Percentiles rank a stretch among this genome's conserved stretches.
phyloP scores from a whole-genome alignment of 139 green algal species.

The Chlorella sp. region DNA sequence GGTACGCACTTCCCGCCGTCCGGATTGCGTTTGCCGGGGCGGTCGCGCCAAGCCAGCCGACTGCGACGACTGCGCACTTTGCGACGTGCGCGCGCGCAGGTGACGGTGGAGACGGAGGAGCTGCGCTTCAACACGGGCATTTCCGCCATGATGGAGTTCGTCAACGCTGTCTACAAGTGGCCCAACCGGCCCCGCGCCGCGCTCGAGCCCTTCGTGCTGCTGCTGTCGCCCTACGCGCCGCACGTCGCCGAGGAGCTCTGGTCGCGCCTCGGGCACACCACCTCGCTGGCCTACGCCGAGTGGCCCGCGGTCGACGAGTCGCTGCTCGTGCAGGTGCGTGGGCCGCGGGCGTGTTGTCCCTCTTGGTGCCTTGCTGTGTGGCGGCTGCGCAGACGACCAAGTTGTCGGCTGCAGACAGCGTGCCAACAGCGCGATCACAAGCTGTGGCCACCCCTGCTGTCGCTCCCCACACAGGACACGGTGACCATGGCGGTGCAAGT shows the following conservation, averaged over 20 bases:
- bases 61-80: too few relatives aligned
- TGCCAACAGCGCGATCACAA: too few relatives aligned
- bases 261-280: slow-evolving; percentile 54
- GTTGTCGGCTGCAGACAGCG: too few relatives aligned
- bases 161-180: slow-evolving; percentile 71
- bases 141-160: slow-evolving; percentile 98
- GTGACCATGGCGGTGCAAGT: slow-evolving; percentile 72
- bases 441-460: too few relatives aligned
- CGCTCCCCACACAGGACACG: slow-evolving; percentile 31
- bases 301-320: slow-evolving; percentile 74
- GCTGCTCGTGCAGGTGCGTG: slow-evolving; percentile 60
- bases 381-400: too few relatives aligned
- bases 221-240: slow-evolving; percentile 92
- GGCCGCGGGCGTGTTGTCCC: neutral
- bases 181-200: slow-evolving; percentile 21
- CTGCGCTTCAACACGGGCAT: slow-evolving; percentile 99
- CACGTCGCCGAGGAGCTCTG: slow-evolving; percentile 94
- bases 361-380: neutral
- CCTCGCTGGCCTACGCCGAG: slow-evolving; percentile 68
- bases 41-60: too few relatives aligned
- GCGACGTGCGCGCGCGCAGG: slow-evolving; percentile 32
- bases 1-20: too few relatives aligned
- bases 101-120: slow-evolving; percentile 91
- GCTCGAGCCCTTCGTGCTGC: slow-evolving; percentile 75
- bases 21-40: too few relatives aligned